phyloP scores from a whole-genome alignment of 257 asterid species.

The Salvia miltiorrhiza region DNA sequence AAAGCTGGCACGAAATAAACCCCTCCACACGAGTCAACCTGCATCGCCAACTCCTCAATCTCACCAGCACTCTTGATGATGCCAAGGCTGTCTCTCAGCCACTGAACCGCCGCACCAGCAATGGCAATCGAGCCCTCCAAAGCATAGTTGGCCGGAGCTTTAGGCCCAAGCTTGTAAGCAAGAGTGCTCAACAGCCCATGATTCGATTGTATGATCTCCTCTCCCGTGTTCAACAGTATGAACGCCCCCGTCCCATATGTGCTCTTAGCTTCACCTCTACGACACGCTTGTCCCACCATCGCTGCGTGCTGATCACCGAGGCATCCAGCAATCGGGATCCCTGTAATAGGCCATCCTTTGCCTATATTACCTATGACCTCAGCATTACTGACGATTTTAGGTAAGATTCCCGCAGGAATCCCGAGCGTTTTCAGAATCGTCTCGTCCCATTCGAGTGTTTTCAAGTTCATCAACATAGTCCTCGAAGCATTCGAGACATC shows the following conservation, averaged over 20 bases:
- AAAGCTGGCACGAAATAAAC: conserved; percentile 96
- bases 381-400: conserved; percentile 71
- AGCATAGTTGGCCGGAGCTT: conserved; percentile 79
- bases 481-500: conserved; percentile 91
- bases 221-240: conserved; percentile 82
- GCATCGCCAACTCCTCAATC: conserved; percentile 78
- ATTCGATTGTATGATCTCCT: conserved; percentile 48
- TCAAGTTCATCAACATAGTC: conserved; percentile 92
- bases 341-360: conserved; percentile 77
- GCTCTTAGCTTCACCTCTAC: conserved; percentile 91
- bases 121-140: conserved; percentile 96
- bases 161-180: conserved; percentile 85
- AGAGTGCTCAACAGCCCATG: conserved; percentile 83
- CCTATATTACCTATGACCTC: conserved; percentile 68
- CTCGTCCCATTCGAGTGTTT: conserved; percentile 79
- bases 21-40: conserved; percentile 76
- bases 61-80: conserved; percentile 73
- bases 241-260: conserved; percentile 94
- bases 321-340: conserved; percentile 83
- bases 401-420: conserved; percentile 52
- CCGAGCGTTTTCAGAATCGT: conserved; percentile 38
- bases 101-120: conserved; percentile 98
- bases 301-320: conserved; percentile 98
- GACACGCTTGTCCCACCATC: conserved; percentile 89
- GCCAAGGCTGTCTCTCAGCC: conserved; percentile 95